These are phyloP conservation scores for Calonectria leucothoes DNA, from an alignment of 2,329 filamentous ascomycete species.

Conservation along the genomic window DNA sequence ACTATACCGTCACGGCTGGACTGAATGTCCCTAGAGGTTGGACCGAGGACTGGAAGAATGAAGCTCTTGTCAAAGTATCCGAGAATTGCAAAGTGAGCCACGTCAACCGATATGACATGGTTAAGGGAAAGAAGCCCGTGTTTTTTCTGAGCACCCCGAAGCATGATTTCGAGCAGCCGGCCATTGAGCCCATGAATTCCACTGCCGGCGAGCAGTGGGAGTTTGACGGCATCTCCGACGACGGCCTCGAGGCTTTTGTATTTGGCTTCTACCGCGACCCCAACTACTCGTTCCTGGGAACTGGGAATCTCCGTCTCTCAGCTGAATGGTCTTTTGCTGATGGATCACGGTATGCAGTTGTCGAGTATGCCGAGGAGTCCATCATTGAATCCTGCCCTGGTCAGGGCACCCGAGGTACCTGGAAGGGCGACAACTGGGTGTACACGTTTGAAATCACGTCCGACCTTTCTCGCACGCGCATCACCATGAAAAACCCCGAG, in stretches of 20 bases:
- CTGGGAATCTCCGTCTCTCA: background rate
- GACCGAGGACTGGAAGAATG: background rate
- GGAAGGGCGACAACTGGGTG: slow-evolving; percentile 7
- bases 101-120: background rate
- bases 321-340: background rate
- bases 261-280: background rate
- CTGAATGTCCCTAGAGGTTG: background rate
- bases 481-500: background rate
- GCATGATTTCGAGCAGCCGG: background rate
- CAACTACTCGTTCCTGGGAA: background rate
- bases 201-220: background rate
- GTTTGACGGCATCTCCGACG: background rate
- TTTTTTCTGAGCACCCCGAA: background rate
- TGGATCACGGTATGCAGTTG: background rate
- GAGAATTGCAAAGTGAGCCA: background rate
- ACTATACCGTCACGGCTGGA: background rate
- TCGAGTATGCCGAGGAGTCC: background rate
- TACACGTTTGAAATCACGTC: slow-evolving; percentile 14
- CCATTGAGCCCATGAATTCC: background rate
- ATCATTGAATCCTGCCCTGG: slow-evolving; percentile 15
- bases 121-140: background rate
- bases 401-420: background rate
- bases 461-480: background rate
- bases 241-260: background rate
- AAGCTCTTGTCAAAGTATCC: background rate